Evolutionary conservation across 441 rosid genomes (phyloP).

Genomic region (Corymbia calophylla): DNA sequence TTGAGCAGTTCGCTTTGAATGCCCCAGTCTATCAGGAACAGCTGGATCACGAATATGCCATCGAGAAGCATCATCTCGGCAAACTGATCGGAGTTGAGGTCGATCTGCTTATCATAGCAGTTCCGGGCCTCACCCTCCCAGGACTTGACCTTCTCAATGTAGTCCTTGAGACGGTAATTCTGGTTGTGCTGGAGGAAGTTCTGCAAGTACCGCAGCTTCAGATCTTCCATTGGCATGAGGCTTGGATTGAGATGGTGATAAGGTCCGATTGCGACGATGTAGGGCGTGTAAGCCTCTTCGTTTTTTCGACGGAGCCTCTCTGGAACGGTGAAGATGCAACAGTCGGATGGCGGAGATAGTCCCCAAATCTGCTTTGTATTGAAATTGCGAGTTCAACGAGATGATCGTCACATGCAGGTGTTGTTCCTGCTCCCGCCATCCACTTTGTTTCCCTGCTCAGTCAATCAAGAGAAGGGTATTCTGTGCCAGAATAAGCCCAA

Average conservation of each 20-base stretch:
- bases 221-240: background rate
- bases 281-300: fast-evolving
- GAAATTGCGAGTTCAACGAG: background rate
- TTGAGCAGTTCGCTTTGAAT: no score
- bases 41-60: background rate
- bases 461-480: background rate
- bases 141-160: fast-evolving
- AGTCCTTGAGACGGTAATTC: fast-evolving
- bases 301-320: fast-evolving
- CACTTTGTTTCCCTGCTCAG: background rate
- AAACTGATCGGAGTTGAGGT: fast-evolving
- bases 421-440: background rate
- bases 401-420: background rate
- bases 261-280: fast-evolving
- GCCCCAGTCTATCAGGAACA: fast-evolving
- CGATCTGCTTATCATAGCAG: fast-evolving
- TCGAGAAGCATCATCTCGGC: background rate
- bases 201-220: background rate
- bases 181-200: background rate
- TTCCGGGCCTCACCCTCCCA: background rate
- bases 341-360: background rate
- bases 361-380: fast-evolving
- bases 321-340: background rate
- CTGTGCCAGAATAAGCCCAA: background rate
- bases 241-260: fast-evolving